Evolutionary conservation across 2,329 filamentous ascomycete genomes (phyloP), one percentile per base, ranked within the genome.

Genomic region (Aureobasidium sp.): DNA sequence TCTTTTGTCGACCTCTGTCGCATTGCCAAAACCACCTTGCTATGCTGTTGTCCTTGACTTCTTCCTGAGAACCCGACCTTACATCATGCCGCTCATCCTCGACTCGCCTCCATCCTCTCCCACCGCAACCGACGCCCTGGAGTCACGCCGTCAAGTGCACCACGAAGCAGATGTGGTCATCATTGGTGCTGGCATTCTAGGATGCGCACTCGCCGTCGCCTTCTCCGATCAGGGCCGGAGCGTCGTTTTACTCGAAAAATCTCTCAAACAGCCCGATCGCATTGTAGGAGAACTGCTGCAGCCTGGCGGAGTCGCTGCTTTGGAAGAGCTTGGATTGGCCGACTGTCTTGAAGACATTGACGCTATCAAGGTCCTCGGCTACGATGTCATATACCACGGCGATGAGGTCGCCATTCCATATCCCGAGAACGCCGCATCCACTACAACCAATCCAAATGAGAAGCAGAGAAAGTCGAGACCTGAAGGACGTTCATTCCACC

Each of bases 231-330:
- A 97, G 77, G 92, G 91, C 59, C 86, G 94, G 65, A 95, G 89
- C 73, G 92, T 99, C 30, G 82, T 97, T 30, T 79, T 99, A 57
- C 84, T 99, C 55, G 94, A 99, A 78, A 84, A 85, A 69, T 95
- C 86, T 76, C 80, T 97, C 76, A 91, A 91, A 75, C 88, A 97
- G 78, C 94, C 94, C 25, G 89, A 97, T 77, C 86, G 94, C 66
- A 99, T 99, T 67, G 91, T 99, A 51, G 94, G 94, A 68, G 94
- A 99, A 78, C 78, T 99, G 66, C 79, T 99, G 68, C 94, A 99
- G 76, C 94, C 94, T 0, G 94, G 94, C 55, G 94, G 94, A 54
- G 86, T 96, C 37, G 80, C 84, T 58, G 89, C 94, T 8, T 80
- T 99, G 69, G 82, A 86, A 70, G 85, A 89, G 71, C 79, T 99